Base-by-base conservation (phyloP, 441 rosid genomes). In the Brassica balearica region DNA sequence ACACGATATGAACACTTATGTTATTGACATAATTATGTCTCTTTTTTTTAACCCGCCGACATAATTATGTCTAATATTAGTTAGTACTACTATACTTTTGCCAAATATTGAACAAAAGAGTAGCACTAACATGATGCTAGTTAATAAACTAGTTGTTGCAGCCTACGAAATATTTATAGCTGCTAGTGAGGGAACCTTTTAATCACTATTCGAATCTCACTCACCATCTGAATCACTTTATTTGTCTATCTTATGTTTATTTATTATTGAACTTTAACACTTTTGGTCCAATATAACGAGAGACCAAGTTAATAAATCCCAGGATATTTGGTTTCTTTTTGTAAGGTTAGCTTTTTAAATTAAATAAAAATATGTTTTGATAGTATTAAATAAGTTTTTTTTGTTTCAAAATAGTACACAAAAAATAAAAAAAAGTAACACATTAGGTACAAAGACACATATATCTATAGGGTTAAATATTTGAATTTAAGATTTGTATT, bases 251-350 rank as follows among this genome's bases (percentile, higher is more conserved):
- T 66, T 66, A 64, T 65, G 63, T 36, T 74, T 55, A 36, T 38
- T 23, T 25, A 43, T 59, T 5, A 68, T 59, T 75, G 53, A 27
- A 46, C 27, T 77, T 41, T 51, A 6, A 63, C 74, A 3, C 75
- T 77, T 77, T 75, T 55, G 74, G 80, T 76, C 70, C 80, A 69
- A 69, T 62, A 51, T 48, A 76, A 62, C 58, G 56, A 32, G 69
- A 48, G 46, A 60, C 20, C 70, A 76, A 51, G 27, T 51, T 76
- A 70, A 77, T 34, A 15, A 63, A 34, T 38, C 32, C 65, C 65
- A 62, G 12, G 65, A 76, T 76, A 76, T 77, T 77, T 76, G 65
- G 65, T 69, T 62, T 69, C 73, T 69, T 62, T 62, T 61, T 46
- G 74, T 69, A 61, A 36, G 53, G 62, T 75, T 69, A 34, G 64